Percentiles rank a stretch among this genome's conserved stretches.
phyloP scores from a whole-genome alignment of 768 basidiomycete genomes.

The Rubroboletus pulcherrimus region DNA sequence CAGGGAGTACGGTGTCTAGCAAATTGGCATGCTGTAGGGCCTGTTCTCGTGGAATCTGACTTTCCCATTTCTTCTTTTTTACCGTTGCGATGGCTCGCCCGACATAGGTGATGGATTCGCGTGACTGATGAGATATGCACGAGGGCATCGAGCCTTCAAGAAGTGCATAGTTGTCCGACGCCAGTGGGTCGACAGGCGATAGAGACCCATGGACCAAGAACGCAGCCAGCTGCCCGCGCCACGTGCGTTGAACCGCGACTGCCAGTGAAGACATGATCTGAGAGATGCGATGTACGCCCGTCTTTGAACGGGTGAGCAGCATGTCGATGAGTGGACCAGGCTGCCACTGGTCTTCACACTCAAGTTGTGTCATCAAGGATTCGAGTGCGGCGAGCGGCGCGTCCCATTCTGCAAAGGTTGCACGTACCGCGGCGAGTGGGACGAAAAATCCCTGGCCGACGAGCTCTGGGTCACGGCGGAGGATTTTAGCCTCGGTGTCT shows the following conservation, averaged over 20 bases:
- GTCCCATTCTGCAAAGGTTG: constrained; percentile 86
- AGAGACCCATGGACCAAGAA: constrained; percentile 79
- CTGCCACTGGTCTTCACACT: constrained; percentile 47
- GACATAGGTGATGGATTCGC: constrained; percentile 81
- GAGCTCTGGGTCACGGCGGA: constrained; percentile 68
- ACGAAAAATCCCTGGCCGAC: constrained; percentile 83
- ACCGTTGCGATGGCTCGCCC: constrained; percentile 85
- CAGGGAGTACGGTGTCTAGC: constrained; percentile 64
- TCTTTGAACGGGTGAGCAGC: constrained; percentile 65
- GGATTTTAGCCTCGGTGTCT: constrained; percentile 75
- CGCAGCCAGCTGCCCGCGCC: constrained; percentile 79
- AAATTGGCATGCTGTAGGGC: constrained; percentile 62
- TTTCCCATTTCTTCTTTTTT: constrained; percentile 74
- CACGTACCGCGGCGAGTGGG: constrained; percentile 78
- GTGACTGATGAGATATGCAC: constrained; percentile 66
- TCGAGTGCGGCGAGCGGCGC: constrained; percentile 74
- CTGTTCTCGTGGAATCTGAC: constrained; percentile 66
- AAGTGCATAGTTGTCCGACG: constrained; percentile 55
- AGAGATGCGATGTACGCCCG: constrained; percentile 75
- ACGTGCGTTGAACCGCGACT: constrained; percentile 72
- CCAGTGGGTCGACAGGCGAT: constrained; percentile 57
- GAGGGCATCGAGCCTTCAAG: constrained; percentile 68
- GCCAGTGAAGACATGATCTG: constrained; percentile 69
- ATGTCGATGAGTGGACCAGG: constrained; percentile 82
- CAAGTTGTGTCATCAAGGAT: constrained; percentile 59